These are phyloP conservation scores for Suillus luteus DNA, from an alignment of 768 basidiomycete species.

Conservation along the genomic window DNA sequence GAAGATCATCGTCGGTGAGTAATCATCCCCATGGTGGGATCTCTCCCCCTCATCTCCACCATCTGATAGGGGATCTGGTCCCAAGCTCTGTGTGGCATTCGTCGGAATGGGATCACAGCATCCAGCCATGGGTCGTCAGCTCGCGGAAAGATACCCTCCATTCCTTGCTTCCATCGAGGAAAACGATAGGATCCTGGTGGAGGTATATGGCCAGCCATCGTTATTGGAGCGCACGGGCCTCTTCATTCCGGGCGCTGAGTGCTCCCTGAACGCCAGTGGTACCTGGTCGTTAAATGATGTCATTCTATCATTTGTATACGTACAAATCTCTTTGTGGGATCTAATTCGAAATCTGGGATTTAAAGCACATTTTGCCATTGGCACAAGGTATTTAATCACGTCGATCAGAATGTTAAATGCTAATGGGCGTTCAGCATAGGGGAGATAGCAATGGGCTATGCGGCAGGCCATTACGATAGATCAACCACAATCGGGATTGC, in stretches of 20 bases:
- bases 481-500: slow-evolving; percentile 38
- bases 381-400: slow-evolving; percentile 28
- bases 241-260: slow-evolving; percentile 31
- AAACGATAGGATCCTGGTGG: slow-evolving; percentile 35
- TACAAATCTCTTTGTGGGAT: slow-evolving; percentile 37
- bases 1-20: neutral
- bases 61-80: slow-evolving; percentile 12
- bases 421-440: slow-evolving; percentile 25
- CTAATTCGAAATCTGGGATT: slow-evolving; percentile 35
- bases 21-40: neutral
- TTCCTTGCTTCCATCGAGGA: slow-evolving; percentile 34
- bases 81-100: slow-evolving; percentile 38
- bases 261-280: slow-evolving; percentile 26
- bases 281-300: slow-evolving; percentile 37
- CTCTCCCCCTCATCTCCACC: slow-evolving; percentile 5
- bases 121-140: slow-evolving; percentile 38
- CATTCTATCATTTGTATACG: slow-evolving; percentile 35
- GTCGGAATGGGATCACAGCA: slow-evolving; percentile 41
- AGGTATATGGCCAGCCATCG: slow-evolving; percentile 30
- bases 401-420: neutral
- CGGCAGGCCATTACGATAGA: slow-evolving; percentile 38
- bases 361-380: slow-evolving; percentile 35
- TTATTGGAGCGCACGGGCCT: slow-evolving; percentile 37
- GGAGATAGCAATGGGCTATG: slow-evolving; percentile 41
- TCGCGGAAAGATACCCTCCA: slow-evolving; percentile 32